phyloP scores from a whole-genome alignment of 768 basidiomycete species.

The Pulveroboletus sp. region DNA sequence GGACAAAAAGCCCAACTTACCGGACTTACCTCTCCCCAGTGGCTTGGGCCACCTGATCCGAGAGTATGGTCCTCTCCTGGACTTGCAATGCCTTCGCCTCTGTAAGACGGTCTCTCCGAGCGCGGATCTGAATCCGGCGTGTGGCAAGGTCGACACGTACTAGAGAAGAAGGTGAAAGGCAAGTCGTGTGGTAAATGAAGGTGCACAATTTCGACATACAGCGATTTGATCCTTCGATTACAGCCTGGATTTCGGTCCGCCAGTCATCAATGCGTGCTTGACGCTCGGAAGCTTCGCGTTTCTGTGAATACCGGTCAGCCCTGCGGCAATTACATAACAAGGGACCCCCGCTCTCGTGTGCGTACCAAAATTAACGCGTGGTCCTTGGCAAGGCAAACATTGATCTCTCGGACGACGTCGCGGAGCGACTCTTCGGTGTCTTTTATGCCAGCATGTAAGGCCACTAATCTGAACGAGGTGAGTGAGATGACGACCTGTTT shows the following conservation, averaged over 20 bases:
- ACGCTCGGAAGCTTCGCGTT: conserved; percentile 64
- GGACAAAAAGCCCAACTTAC: conserved; percentile 1
- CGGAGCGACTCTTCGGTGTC: conserved; percentile 48
- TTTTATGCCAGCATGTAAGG: conserved; percentile 46
- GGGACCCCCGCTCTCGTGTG: conserved; percentile 1
- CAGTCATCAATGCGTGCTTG: conserved; percentile 51
- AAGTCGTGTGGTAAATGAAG: conserved; percentile 17
- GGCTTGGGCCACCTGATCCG: conserved; percentile 32
- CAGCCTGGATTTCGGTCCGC: conserved; percentile 37
- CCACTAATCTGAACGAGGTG: conserved; percentile 41
- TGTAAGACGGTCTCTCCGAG: conserved; percentile 44
- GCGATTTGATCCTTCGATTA: conserved; percentile 41
- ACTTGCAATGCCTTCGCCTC: conserved; percentile 39
- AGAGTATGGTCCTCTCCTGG: conserved; percentile 24
- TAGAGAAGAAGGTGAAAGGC: conserved; percentile 21
- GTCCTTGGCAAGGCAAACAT: conserved; percentile 43
- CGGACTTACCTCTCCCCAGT: conserved; percentile 36
- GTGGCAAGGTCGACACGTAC: conserved; percentile 41
- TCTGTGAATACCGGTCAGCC: conserved; percentile 38
- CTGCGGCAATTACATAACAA: conserved; percentile 25
- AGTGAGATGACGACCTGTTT: conserved; percentile 1
- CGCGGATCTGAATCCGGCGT: conserved; percentile 40
- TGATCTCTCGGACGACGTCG: conserved; percentile 45
- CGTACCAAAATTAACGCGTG: conserved; percentile 37
- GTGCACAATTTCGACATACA: conserved; percentile 37